Conservation (phyloP, 176 grass and related monocot genomes). For the Phoenix dactylifera region DNA sequence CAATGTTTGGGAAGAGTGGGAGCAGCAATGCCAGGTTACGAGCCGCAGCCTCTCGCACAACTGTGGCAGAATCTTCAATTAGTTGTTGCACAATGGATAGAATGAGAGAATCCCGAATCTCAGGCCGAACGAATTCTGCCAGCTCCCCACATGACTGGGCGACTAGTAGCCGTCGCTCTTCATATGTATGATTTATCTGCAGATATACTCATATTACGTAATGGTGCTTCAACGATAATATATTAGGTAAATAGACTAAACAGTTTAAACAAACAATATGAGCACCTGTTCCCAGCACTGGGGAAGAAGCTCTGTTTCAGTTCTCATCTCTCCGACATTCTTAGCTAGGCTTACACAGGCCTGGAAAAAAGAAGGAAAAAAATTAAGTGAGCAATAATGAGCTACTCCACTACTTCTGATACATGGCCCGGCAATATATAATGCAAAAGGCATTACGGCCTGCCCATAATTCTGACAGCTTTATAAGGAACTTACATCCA, state of each 20-base stretch:
- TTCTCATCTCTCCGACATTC: constrained; percentile 94
- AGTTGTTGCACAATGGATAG: constrained; percentile 98
- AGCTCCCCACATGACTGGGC: constrained; percentile 94
- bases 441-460: too few species aligned
- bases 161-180: constrained; percentile 82
- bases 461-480: too few species aligned
- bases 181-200: constrained; percentile 98
- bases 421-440: too few species aligned
- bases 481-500: constrained; percentile 60
- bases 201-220: background rate
- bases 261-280: background rate
- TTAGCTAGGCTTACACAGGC: constrained; percentile 82
- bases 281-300: constrained; percentile 98
- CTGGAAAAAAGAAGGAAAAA: constrained; percentile 24
- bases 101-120: constrained; percentile 97
- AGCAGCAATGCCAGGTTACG: constrained; percentile 86
- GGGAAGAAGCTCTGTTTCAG: constrained; percentile 91
- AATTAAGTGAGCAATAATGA: background rate
- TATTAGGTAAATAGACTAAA: constrained; percentile 1
- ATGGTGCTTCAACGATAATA: background rate
- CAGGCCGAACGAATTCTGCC: constrained; percentile 73
- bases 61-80: constrained; percentile 76
- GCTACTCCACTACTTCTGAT: too few species aligned
- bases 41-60: constrained; percentile 88
- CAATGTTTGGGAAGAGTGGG: constrained; percentile 77